Base-by-base conservation (phyloP, 225 moss, liverwort and hornwort species). In the Thuidium tamariscinum region DNA sequence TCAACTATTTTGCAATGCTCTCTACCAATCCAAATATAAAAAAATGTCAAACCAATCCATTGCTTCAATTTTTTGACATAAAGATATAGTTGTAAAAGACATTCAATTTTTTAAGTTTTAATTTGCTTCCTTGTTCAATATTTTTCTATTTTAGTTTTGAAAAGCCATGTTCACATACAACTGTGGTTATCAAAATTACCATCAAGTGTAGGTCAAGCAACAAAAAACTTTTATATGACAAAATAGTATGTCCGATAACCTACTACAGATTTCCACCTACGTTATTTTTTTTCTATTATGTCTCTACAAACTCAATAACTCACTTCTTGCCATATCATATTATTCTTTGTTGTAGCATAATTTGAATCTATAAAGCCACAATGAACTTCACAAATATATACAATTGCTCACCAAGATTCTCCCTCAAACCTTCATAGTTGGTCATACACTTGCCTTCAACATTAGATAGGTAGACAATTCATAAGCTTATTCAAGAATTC, bases 221-320 rank as follows among this genome's bases (percentile, higher is more conserved):
- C 10, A n/a, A 65, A 65, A 20, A 5, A 11, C 2, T 65, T 20
- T 10, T n/a, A 65, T 65, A n/a, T 20, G n/a, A n/a, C 1, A 65
- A 0, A 19, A 65, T 5, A n/a, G 11, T 5, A 65, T 65, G 1
- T 0, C 9, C 11, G n/a, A n/a, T 5, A 10, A n/a, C 3, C 11
- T 65, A 65, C 3, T 10, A 11, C n/a, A n/a, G 65, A 20, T 3
- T n/a, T 20, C 1, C 3, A 0, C 0, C n/a, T 0, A n/a, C n/a
- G n/a, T n/a, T 65, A 1, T n/a, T 10, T n/a, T 65, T 2, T n/a
- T 10, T n/a, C 16, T 5, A n/a, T 1, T n/a, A 19, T n/a, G 1
- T 65, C 19, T 65, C 10, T n/a, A n/a, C 19, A 65, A 65, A n/a
- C 0, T 65, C 5, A 64, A 65, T 65, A 65, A n/a, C n/a, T n/a